A percentile compares a stretch with the other conserved stretches of the same genome.
phyloP scores from a whole-genome alignment of 139 green algal genomes.

The Axilococcus clingmanii region DNA sequence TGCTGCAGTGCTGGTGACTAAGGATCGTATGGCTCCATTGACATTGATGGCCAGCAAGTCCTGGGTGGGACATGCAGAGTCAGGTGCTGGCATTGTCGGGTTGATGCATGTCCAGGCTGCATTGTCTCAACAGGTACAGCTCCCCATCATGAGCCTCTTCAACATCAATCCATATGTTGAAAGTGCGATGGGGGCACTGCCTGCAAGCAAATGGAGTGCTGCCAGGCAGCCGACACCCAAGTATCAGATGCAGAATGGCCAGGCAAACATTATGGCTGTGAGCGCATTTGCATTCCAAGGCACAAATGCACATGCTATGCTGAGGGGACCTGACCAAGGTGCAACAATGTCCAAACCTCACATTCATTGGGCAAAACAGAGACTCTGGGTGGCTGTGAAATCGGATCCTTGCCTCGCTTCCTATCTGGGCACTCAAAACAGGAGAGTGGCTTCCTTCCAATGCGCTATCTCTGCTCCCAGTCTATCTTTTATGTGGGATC shows the following conservation, averaged over 20 bases:
- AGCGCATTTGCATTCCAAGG: constrained; percentile 35
- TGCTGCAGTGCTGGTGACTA: constrained; percentile 11
- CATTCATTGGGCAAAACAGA: constrained; percentile 1
- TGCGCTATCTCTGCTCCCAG: constrained; percentile 9
- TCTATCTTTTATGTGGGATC: constrained; percentile 52
- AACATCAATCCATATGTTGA: constrained; percentile 40
- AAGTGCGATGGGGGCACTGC: constrained; percentile 1
- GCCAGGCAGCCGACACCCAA: not conserved
- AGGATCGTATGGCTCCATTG: constrained; percentile 17
- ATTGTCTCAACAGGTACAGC: not conserved
- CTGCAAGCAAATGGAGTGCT: constrained; percentile 2
- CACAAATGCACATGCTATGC: constrained; percentile 30
- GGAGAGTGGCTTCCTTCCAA: not conserved
- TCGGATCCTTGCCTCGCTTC: too few relatives aligned
- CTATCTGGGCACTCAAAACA: too few relatives aligned
- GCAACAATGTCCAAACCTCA: not conserved
- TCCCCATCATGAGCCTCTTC: constrained; percentile 42
- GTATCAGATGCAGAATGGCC: constrained; percentile 9
- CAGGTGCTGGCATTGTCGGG: constrained; percentile 29
- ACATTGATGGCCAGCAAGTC: constrained; percentile 33
- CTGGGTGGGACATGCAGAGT: constrained; percentile 32
- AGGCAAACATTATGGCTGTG: constrained; percentile 3
- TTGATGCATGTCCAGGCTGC: constrained; percentile 12
- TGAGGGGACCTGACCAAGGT: not conserved
- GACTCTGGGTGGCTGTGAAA: constrained; percentile 16